Evolutionary conservation across 495 filamentous ascomycete species (phyloP).

Genomic region (Xylaria sp.): DNA sequence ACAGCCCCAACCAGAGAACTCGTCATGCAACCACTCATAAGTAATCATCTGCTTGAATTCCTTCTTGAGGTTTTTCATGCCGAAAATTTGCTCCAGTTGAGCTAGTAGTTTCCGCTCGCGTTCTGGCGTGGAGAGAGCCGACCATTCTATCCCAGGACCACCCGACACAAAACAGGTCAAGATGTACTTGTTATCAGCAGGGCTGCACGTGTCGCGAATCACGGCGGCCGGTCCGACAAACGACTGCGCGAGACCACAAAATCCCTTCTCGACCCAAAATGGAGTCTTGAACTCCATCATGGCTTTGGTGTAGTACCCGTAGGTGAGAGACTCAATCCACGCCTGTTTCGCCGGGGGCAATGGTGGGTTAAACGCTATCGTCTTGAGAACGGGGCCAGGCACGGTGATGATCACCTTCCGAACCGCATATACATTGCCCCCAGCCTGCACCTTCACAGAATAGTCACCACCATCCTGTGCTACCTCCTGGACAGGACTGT

Average conservation of each 20-base stretch:
- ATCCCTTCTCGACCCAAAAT: slow-evolving; percentile 42
- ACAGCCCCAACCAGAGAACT: background rate
- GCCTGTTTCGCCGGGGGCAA: slow-evolving; percentile 36
- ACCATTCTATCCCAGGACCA: background rate
- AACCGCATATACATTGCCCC: slow-evolving; percentile 27
- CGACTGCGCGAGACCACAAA: slow-evolving; percentile 43
- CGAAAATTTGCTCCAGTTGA: background rate
- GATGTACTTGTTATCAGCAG: slow-evolving; percentile 35
- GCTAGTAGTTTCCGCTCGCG: background rate
- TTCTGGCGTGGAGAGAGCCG: background rate
- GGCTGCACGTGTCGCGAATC: slow-evolving; percentile 44
- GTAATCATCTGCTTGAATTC: slow-evolving; percentile 4
- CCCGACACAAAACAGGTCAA: background rate
- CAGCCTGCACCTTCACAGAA: background rate
- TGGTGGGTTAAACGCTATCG: slow-evolving; percentile 41
- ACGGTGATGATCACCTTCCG: slow-evolving; percentile 41
- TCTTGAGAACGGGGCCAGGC: slow-evolving; percentile 40
- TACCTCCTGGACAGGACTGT: slow-evolving; percentile 32
- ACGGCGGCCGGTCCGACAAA: slow-evolving; percentile 44
- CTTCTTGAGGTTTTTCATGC: background rate
- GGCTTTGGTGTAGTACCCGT: slow-evolving; percentile 48
- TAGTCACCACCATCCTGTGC: slow-evolving; percentile 2
- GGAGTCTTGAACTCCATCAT: slow-evolving; percentile 43
- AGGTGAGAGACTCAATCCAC: slow-evolving; percentile 21
- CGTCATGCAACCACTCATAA: background rate